Conservation (phyloP, 2,329 filamentous ascomycete genomes). For the Xylariaceae sp. region DNA sequence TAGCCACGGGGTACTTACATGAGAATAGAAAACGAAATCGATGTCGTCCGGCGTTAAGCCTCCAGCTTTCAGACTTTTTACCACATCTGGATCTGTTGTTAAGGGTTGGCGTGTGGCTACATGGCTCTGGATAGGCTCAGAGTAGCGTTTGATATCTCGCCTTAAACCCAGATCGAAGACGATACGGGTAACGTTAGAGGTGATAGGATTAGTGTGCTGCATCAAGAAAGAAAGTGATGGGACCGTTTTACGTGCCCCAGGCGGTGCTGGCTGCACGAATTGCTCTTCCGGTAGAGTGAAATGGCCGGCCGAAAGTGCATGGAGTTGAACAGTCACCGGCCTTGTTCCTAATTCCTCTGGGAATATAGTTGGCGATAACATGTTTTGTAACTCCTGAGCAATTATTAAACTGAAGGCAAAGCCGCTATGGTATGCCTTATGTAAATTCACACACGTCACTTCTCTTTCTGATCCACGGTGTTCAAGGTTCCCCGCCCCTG, state of each 20-base stretch:
- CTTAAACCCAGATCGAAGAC: conserved; percentile 19
- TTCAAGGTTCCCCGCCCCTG: too few species aligned
- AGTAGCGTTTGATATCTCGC: conserved; percentile 5
- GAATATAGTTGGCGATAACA: too few species aligned
- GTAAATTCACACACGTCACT: too few species aligned
- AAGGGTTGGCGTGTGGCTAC: conserved; percentile 15
- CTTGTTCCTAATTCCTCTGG: background rate
- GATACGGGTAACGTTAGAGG: conserved; percentile 4
- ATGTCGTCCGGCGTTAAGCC: conserved; percentile 16
- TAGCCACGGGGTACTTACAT: conserved; percentile 10
- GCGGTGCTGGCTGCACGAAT: conserved; percentile 10
- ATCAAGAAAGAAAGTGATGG: conserved; percentile 19
- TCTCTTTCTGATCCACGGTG: too few species aligned
- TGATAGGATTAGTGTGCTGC: background rate
- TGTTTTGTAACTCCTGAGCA: too few species aligned
- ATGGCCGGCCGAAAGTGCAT: conserved; percentile 18
- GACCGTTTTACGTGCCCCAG: conserved; percentile 11
- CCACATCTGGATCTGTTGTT: conserved; percentile 17
- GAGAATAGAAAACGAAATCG: conserved; percentile 23
- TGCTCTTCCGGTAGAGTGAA: conserved; percentile 22
- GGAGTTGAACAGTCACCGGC: conserved; percentile 6
- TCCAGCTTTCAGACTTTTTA: conserved; percentile 11
- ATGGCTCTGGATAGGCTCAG: conserved; percentile 19
- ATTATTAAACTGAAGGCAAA: too few species aligned
- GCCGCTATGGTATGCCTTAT: too few species aligned